Evolutionary conservation across 306 rosid genomes (phyloP), one percentile per base, ranked within the genome.

Genomic region (Glycine tomentella): DNA sequence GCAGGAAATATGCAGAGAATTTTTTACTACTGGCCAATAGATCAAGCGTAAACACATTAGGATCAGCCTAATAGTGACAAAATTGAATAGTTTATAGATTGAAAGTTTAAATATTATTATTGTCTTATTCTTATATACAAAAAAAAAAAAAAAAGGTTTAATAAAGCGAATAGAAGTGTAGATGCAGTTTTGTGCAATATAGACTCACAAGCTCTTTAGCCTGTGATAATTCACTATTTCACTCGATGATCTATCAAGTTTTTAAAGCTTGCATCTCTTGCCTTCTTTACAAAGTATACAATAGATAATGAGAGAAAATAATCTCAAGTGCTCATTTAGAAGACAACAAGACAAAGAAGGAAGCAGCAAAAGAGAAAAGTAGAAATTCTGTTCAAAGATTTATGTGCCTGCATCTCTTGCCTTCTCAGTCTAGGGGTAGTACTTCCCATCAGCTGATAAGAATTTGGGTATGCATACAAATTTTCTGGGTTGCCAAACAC

Each of bases 311-410:
- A 77, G 42, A n/a, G 25, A 79, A 67, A 82, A 82, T 16, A 75
- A 85, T 63, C 86, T 57, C 72, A 40, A 14, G 17, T 58, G 9
- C 69, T 63, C 2, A 33, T 17, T 93, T 56, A 96, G 83, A 96
- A 96, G 56, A 96, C 91, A 0, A 93, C 6, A 66, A 96, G 97
- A 82, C 99, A 96, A 25, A 96, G 78, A 77, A 96, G 85, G 57
- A 90, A 79, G 81, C 97, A 96, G 76, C 97, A 96, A 51, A 96
- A 84, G 12, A 96, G 90, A 85, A 96, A 96, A 57, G 90, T 63
- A 9, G 97, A 92, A 79, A 96, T 82, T 85, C 99, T 93, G 78
- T 88, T 92, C 64, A 96, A 82, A 6, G 90, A 96, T 79, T 92
- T 96, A 38, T 90, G 89, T 61, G 90, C 92, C 89, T 92, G 92